Conservation (phyloP, 2,329 filamentous ascomycete genomes). For the Aspergillus caelatus region DNA sequence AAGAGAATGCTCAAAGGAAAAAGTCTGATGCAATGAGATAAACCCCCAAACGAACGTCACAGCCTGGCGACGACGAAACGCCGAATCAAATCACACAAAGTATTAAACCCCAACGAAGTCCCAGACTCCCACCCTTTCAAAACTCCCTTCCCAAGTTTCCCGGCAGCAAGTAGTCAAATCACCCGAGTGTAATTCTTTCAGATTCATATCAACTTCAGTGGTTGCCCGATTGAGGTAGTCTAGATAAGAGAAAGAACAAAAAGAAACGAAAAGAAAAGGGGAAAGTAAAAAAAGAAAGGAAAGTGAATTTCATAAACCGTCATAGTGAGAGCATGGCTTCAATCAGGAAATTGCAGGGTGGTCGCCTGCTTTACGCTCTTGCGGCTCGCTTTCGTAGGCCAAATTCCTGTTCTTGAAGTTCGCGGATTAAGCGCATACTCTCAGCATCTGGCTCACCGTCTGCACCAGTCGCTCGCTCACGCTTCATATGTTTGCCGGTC, state of each 20-base stretch:
- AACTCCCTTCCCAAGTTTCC: slow-evolving; percentile 1
- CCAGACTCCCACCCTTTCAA: not conserved
- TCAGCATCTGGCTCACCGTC: slow-evolving; percentile 44
- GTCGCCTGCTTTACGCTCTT: slow-evolving; percentile 16
- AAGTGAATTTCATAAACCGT: slow-evolving; percentile 7
- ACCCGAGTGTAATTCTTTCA: not conserved
- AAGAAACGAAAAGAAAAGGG: not conserved
- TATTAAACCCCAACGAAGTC: not conserved
- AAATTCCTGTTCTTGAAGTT: slow-evolving; percentile 50
- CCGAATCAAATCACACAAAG: slow-evolving; percentile 1
- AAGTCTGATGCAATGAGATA: slow-evolving; percentile 1
- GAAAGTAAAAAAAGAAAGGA: slow-evolving; percentile 16
- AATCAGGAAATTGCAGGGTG: not conserved
- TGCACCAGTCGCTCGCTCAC: slow-evolving; percentile 26
- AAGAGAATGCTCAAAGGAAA: not conserved
- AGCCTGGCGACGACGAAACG: not conserved
- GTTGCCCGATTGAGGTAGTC: slow-evolving; percentile 19
- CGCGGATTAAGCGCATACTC: slow-evolving; percentile 47
- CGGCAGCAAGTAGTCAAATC: not conserved
- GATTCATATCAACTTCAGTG: slow-evolving; percentile 4
- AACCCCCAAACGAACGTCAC: slow-evolving; percentile 1
- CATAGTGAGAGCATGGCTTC: not conserved
- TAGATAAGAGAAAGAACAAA: slow-evolving; percentile 12
- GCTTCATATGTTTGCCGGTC: slow-evolving; percentile 30
- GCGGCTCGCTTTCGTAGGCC: slow-evolving; percentile 42